Conservation (phyloP, 257 asterid species). For the Galeopsis tetrahit region DNA sequence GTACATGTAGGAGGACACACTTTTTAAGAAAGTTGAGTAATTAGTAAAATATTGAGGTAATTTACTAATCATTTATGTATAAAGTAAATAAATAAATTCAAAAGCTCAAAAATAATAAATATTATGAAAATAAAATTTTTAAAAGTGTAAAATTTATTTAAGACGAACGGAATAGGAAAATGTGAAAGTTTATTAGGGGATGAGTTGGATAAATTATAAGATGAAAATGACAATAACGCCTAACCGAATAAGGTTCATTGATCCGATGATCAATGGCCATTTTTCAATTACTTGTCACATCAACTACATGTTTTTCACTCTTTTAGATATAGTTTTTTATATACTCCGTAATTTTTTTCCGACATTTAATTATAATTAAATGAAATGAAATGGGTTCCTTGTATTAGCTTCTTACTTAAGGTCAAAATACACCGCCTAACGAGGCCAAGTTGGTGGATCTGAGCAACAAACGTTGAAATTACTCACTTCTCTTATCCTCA, state of each 20-base stretch:
- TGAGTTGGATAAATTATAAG: too few species aligned
- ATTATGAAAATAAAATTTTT: too few species aligned
- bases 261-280: background rate
- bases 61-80: too few species aligned
- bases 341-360: background rate
- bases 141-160: too few species aligned
- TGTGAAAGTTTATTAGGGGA: too few species aligned
- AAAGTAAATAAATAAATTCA: too few species aligned
- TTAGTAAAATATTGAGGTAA: too few species aligned
- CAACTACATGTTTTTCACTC: background rate
- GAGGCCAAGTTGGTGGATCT: conserved; percentile 18
- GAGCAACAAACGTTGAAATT: conserved; percentile 4
- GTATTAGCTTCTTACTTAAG: background rate
- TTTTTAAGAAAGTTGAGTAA: too few species aligned
- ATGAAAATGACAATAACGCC: background rate
- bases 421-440: background rate
- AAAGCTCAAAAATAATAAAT: too few species aligned
- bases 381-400: conserved; percentile 7
- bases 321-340: background rate
- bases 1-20: too few species aligned
- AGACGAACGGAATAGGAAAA: too few species aligned
- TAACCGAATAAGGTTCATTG: background rate
- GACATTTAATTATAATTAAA: background rate
- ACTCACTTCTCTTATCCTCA: background rate
- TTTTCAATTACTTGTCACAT: conserved; percentile 23